Conservation (phyloP, 1,284 basidiomycete species). For the Abortiporus biennis region DNA sequence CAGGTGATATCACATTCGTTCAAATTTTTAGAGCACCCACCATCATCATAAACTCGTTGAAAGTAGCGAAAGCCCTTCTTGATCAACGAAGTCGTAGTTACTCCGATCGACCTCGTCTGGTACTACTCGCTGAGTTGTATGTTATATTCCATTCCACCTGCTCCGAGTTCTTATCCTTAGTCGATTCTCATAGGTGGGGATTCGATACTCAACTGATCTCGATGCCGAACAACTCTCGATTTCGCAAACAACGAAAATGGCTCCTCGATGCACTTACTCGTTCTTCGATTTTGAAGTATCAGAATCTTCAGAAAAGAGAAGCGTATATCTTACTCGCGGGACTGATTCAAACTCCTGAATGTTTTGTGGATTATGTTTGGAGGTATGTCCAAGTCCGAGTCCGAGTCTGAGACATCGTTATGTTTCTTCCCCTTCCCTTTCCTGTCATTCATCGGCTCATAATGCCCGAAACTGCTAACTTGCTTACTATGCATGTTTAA, state of each 20-base stretch:
- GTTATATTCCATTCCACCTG: too few species aligned
- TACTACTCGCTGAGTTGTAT: slow-evolving; percentile 22
- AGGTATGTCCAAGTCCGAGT: background rate
- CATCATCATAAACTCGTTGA: slow-evolving; percentile 24
- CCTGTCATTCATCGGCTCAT: too few species aligned
- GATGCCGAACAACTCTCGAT: background rate
- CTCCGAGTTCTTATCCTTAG: too few species aligned
- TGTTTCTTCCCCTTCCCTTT: too few species aligned
- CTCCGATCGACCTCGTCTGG: slow-evolving; percentile 33
- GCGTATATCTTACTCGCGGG: background rate
- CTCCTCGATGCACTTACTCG: slow-evolving; percentile 16
- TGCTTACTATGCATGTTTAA: too few species aligned
- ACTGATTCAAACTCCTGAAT: background rate
- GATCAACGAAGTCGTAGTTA: slow-evolving; percentile 48
- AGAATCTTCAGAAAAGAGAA: background rate
- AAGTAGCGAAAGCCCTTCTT: slow-evolving; percentile 45
- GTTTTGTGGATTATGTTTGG: background rate
- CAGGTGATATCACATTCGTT: slow-evolving; percentile 29
- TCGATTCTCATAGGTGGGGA: too few species aligned
- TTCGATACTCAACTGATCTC: too few species aligned
- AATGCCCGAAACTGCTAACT: too few species aligned
- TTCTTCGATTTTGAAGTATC: background rate
- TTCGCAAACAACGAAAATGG: slow-evolving; percentile 14
- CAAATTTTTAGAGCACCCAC: slow-evolving; percentile 26
- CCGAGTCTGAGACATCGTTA: too few species aligned